phyloP scores from a whole-genome alignment of 805 yeast species.

The Schizosaccharomyces lindneri region DNA sequence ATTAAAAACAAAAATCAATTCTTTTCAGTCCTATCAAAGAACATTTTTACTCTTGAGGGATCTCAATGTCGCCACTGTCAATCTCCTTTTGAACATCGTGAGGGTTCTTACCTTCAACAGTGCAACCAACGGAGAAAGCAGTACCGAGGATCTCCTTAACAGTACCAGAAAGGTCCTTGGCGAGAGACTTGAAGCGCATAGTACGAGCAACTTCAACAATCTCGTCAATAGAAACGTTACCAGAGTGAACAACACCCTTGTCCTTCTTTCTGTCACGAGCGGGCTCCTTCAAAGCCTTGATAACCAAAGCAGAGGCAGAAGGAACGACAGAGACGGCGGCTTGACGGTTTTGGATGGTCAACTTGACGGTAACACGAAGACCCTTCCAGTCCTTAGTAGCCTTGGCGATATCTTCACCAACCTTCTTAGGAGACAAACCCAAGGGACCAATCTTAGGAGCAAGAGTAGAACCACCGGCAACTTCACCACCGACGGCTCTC shows the following conservation, averaged over 20 bases:
- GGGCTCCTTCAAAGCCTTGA: conserved; percentile 97
- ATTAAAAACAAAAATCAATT: no score
- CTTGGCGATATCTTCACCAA: conserved; percentile 99
- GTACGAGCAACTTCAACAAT: conserved; percentile 91
- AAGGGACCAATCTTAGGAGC: conserved; percentile 99
- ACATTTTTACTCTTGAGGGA: not conserved
- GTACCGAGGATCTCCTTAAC: conserved; percentile 98
- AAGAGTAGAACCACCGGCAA: conserved; percentile 97
- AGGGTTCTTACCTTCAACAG: conserved; percentile 93
- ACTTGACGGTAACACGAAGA: conserved; percentile 95
- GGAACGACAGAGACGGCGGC: conserved; percentile 97
- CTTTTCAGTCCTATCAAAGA: no score
- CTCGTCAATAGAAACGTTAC: conserved; percentile 94
- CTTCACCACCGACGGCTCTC: conserved; percentile 99
- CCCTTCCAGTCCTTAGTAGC: conserved; percentile 90
- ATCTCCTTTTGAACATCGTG: conserved; percentile 96
- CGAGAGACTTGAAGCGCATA: conserved; percentile 93
- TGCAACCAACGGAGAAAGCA: conserved; percentile 98
- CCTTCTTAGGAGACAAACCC: conserved; percentile 32
- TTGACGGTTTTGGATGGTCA: conserved; percentile 98
- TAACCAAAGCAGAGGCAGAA: conserved; percentile 95
- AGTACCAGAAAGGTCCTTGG: conserved; percentile 90
- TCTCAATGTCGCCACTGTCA: conserved; percentile 92
- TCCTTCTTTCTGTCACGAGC: conserved; percentile 99
- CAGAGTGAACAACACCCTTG: conserved; percentile 97